Base-by-base conservation (phyloP, 768 basidiomycete species). In the Coprinopsis sp. region DNA sequence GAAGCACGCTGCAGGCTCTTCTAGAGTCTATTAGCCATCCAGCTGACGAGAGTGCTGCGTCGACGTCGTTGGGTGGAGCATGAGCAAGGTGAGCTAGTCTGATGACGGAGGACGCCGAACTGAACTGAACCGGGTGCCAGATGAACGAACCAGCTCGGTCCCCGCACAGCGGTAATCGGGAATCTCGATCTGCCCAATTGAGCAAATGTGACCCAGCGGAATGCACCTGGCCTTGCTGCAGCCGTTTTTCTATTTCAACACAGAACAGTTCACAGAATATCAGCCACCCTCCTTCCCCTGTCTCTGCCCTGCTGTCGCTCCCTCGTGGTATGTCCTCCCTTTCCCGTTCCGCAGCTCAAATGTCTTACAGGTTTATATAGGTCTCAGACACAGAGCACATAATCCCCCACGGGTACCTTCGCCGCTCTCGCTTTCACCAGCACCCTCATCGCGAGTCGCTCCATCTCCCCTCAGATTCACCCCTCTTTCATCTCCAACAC, bases 361-460 rank as follows among this genome's bases (percentile, higher is more conserved):
- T 18, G 7, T 18, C 7, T 37, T 18, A 10, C 8, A 11, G 18
- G 7, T 37, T 18, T 7, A 11, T 18, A 37, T 10, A 11, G 10
- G 18, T 37, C 34, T 19, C 18, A 10, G n/a, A 37, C 10, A 7
- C 10, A 11, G 11, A 11, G 8, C 18, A 37, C 8, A 37, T 37
- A 31, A 31, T 31, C 30, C 30, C 30, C 36, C 45, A 14, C 19
- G 16, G 19, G 36, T 36, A 14, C 45, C 45, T 24, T 46, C 45
- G 11, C 45, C 45, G 19, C 23, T 37, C 22, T 28, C 27, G n/a
- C 24, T 12, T 43, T 14, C 44, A 28, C 21, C 24, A 34, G 11
- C 16, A 6, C 2, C 36, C 16, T 18, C 34, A 37, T 18, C 34
- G 34, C 34, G 8, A 18, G 11, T 18, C 7, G 11, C 18, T 37